Base-by-base conservation (phyloP, 257 asterid genomes). In the Linderniella brevidens region DNA sequence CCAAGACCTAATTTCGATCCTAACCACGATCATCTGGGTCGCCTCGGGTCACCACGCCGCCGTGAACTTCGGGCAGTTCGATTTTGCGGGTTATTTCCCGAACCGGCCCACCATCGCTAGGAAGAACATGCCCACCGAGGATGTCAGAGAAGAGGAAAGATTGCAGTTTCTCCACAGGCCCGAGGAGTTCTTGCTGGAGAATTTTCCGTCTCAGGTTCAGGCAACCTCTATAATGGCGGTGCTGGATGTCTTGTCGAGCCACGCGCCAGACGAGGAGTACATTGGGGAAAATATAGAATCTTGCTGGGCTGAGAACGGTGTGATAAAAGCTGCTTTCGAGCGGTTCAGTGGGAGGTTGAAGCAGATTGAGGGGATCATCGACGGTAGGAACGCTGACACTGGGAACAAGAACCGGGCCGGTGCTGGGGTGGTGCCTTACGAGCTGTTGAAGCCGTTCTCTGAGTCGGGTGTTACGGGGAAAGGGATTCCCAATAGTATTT, bases 231-330 rank as follows among this genome's bases (percentile, higher is more conserved):
- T 82, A 0, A 75, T 79, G 85, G 35, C 86, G 5, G 41, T 79
- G 49, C 37, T 79, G 9, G 82, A 82, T 20, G 79, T 82, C 5
- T 53, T 86, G 43, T 86, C 97, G 0, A 73, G 39, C 49, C 94
- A 86, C 60, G 77, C 94, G 1, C 87, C 93, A 0, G 94, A 86
- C 36, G 97, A 86, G 66, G 94, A 86, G 68, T 82, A 82, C 35
- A 11, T 82, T 0, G 94, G 93, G 2, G 62, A 32, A 0, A 8
- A 32, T 1, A 58, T 74, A 0, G 70, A 71, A 51, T 69, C 79
- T 0, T 59, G 46, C 12, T 83, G 78, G 78, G 65, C 52, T 1
- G 76, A 64, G 9, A 44, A 79, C 25, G 66, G 63, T 0, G 14
- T 58, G 0, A 61, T 79, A 17, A 75, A 18, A 0, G 79, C 70